These are phyloP conservation scores for Penicillium italicum DNA, from an alignment of 2,329 filamentous ascomycete genomes.

Conservation along the genomic window DNA sequence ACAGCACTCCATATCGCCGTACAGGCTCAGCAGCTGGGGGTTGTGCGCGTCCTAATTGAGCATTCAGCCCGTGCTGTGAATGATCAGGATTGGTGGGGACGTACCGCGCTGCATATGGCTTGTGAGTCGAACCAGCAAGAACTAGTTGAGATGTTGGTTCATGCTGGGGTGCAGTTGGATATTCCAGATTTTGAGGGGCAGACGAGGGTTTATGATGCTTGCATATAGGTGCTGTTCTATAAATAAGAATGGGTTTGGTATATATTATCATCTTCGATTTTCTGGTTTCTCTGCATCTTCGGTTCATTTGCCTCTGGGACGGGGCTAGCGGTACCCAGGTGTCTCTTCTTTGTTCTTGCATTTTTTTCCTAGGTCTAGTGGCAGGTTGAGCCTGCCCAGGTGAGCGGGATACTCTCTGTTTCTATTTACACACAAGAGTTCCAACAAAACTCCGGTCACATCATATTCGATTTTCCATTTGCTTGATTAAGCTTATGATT, in stretches of 20 bases:
- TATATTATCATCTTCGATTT: background rate
- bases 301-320: background rate
- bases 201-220: constrained; percentile 5
- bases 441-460: background rate
- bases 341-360: background rate
- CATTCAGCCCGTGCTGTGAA: constrained; percentile 5
- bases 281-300: background rate
- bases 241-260: background rate
- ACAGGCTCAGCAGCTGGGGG: background rate
- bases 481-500: background rate
- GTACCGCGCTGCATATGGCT: constrained; percentile 9
- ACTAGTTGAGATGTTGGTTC: constrained; percentile 7
- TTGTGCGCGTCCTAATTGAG: background rate
- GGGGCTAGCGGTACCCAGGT: background rate
- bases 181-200: constrained; percentile 11
- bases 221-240: background rate
- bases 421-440: background rate
- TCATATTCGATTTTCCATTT: background rate
- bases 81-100: background rate
- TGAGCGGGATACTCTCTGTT: background rate
- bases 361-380: background rate
- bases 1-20: constrained; percentile 6
- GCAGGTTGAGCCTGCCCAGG: background rate
- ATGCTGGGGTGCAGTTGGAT: constrained; percentile 8
- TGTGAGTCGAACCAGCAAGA: constrained; percentile 9